Percentiles rank a stretch among this genome's conserved stretches.
These are phyloP conservation scores for Cryptosporidium canis DNA, from an alignment of 169 alveolate species.

Conservation along the genomic window DNA sequence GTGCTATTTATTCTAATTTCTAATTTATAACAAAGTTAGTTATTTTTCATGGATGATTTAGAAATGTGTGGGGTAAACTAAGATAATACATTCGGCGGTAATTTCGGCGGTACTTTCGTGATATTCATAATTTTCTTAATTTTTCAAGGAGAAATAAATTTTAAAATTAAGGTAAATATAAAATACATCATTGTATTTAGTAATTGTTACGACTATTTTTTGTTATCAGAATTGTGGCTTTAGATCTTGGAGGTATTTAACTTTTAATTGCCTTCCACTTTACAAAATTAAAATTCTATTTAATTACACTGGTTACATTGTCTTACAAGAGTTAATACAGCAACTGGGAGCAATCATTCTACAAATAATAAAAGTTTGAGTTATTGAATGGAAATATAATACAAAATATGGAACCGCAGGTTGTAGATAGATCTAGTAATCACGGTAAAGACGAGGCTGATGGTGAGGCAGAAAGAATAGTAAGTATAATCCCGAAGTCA, in stretches of 20 bases:
- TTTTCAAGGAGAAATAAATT: not conserved
- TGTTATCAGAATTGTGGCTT: too few relatives aligned
- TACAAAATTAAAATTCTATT: too few relatives aligned
- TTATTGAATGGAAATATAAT: not conserved
- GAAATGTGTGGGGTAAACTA: conserved; percentile 1
- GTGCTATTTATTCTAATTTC: too few relatives aligned
- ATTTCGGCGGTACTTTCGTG: conserved; percentile 28
- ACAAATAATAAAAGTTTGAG: too few relatives aligned
- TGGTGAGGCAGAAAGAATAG: not conserved
- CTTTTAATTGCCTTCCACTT: too few relatives aligned
- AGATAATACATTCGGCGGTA: not conserved
- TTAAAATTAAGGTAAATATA: not conserved
- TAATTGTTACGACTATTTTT: too few relatives aligned
- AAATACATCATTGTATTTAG: not conserved
- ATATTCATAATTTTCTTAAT: not conserved
- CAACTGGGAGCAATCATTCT: too few relatives aligned
- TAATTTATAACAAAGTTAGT: not conserved
- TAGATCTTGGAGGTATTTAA: too few relatives aligned
- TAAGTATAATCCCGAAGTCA: conserved; percentile 40
- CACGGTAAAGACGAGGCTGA: not conserved
- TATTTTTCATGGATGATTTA: not conserved
- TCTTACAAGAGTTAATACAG: too few relatives aligned
- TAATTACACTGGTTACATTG: too few relatives aligned
- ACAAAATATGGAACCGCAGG: not conserved
- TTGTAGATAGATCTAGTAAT: not conserved